These are phyloP conservation scores for Russula sp. DNA, from an alignment of 768 basidiomycete genomes.

Conservation along the genomic window DNA sequence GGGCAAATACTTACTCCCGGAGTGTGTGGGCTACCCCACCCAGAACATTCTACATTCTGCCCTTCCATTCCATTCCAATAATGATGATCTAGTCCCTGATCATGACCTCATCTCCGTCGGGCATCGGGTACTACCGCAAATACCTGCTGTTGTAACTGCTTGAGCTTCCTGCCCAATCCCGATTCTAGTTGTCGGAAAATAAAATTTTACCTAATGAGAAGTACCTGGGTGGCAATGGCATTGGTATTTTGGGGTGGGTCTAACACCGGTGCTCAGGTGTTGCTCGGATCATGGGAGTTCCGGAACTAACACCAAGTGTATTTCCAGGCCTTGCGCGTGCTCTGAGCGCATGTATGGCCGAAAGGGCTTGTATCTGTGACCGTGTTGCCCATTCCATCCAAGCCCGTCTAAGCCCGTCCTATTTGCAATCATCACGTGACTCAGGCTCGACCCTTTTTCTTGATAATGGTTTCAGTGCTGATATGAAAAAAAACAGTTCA, in stretches of 20 bases:
- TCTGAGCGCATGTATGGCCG: constrained; percentile 66
- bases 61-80: constrained; percentile 55
- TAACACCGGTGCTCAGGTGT: too few relatives aligned
- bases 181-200: constrained; percentile 52
- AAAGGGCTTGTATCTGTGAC: not conserved
- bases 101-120: constrained; percentile 55
- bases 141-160: constrained; percentile 45
- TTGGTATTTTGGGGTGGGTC: too few relatives aligned
- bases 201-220: too few relatives aligned
- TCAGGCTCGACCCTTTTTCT: too few relatives aligned
- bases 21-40: not conserved
- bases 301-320: constrained; percentile 36
- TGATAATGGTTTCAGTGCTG: too few relatives aligned
- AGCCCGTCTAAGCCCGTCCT: too few relatives aligned
- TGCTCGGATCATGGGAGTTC: constrained; percentile 53
- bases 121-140: constrained; percentile 65
- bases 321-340: constrained; percentile 51
- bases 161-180: constrained; percentile 62
- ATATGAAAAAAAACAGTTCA: too few relatives aligned
- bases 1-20: not conserved
- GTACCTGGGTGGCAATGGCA: too few relatives aligned
- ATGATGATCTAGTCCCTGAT: constrained; percentile 34
- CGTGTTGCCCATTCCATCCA: too few relatives aligned
- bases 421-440: too few relatives aligned
- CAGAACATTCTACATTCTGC: not conserved